These are phyloP conservation scores for Crassisporium funariophilum DNA, from an alignment of 768 basidiomycete species.

Conservation along the genomic window DNA sequence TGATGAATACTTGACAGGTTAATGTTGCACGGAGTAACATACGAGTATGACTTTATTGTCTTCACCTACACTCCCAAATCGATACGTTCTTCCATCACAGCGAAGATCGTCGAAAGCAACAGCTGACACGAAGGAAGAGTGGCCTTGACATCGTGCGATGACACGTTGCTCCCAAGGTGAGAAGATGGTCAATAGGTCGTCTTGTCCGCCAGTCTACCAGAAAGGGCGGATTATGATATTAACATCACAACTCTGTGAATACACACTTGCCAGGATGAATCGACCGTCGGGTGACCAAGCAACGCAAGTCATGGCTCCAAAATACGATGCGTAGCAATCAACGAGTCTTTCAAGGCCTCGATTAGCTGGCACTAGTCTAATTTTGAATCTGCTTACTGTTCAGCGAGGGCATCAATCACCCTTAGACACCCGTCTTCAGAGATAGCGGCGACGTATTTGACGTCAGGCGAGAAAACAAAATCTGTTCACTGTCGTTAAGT, in stretches of 20 bases:
- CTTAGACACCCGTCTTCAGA: constrained; percentile 92
- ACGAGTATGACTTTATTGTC: constrained; percentile 94
- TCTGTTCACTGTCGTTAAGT: constrained; percentile 50
- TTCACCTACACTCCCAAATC: constrained; percentile 95
- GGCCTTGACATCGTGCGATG: constrained; percentile 95
- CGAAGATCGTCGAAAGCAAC: constrained; percentile 90
- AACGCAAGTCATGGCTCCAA: constrained; percentile 86
- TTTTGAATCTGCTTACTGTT: constrained; percentile 69
- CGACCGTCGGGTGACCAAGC: constrained; percentile 96
- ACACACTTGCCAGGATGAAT: constrained; percentile 70
- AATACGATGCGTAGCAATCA: constrained; percentile 94
- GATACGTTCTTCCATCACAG: constrained; percentile 87
- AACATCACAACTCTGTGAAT: background rate
- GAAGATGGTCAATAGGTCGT: constrained; percentile 93
- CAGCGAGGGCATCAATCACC: constrained; percentile 85
- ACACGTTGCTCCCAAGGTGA: constrained; percentile 94
- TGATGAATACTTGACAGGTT: constrained; percentile 10
- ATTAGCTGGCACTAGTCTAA: background rate
- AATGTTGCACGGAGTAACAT: constrained; percentile 23
- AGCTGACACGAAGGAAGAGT: constrained; percentile 90
- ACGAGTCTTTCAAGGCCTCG: constrained; percentile 59
- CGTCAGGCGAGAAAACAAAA: constrained; percentile 93
- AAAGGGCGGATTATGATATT: background rate
- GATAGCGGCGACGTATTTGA: constrained; percentile 85
- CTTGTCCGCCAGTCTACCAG: constrained; percentile 89